Evolutionary conservation across 352 stramenopile genomes (phyloP).

Genomic region (Pilasporangium apinafurcum): DNA sequence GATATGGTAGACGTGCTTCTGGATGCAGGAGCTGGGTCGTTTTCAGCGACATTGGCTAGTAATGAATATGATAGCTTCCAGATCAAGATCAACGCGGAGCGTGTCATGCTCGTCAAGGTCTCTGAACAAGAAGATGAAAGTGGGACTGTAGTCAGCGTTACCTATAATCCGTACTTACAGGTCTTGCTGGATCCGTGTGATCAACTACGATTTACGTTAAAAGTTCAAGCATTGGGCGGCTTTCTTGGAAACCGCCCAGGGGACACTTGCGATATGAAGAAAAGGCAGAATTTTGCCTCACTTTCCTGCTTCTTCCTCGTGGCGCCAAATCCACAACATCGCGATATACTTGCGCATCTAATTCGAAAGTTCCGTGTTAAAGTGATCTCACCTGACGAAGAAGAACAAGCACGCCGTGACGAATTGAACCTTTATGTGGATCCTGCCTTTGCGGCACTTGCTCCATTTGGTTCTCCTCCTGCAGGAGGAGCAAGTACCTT

Average conservation of each 20-base stretch:
- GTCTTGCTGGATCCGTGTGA: slow-evolving; percentile 64
- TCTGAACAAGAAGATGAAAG: slow-evolving; percentile 64
- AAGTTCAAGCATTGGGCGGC: slow-evolving; percentile 68
- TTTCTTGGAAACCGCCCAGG: slow-evolving; percentile 55
- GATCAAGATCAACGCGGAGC: slow-evolving; percentile 55
- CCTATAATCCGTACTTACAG: slow-evolving; percentile 60
- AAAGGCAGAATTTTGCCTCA: slow-evolving; percentile 22
- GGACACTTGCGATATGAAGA: slow-evolving; percentile 61
- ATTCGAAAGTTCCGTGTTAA: slow-evolving; percentile 69
- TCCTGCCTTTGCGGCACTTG: slow-evolving; percentile 30
- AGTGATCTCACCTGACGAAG: slow-evolving; percentile 34
- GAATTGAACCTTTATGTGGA: slow-evolving; percentile 72
- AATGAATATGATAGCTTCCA: slow-evolving; percentile 81
- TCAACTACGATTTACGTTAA: slow-evolving; percentile 63
- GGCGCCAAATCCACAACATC: slow-evolving; percentile 71
- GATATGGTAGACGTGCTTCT: slow-evolving; percentile 70
- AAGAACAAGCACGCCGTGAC: slow-evolving; percentile 47
- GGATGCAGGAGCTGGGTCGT: slow-evolving; percentile 58
- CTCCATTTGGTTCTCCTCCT: slow-evolving; percentile 5
- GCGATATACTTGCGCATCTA: slow-evolving; percentile 65
- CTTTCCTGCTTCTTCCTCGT: slow-evolving; percentile 75
- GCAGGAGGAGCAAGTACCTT: too few relatives aligned
- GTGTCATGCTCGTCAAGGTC: slow-evolving; percentile 59
- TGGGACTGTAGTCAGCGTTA: slow-evolving; percentile 41
- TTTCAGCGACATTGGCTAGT: slow-evolving; percentile 72